Evolutionary conservation across 2,329 filamentous ascomycete species (phyloP), one percentile per base, ranked within the genome.

Genomic region (Epichloe scottii): DNA sequence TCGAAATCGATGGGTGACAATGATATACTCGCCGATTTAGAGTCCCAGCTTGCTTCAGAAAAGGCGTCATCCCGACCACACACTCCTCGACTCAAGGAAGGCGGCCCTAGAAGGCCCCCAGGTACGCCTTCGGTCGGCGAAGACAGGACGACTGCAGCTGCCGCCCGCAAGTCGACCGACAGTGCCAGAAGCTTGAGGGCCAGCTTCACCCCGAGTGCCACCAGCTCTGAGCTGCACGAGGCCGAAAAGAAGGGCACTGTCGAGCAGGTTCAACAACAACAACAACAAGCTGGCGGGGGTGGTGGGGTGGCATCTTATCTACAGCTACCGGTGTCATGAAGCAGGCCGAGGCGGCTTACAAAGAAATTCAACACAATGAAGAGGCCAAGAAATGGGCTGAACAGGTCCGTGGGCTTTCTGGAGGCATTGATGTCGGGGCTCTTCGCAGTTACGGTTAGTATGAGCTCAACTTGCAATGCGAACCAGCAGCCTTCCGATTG

Each of bases 381-480:
- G 93, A 98, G 67, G 93, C 91, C 48, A 90, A 91, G 72, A 87
- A 88, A 66, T 98, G 91, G 89, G 88, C 90, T 1, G 87, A 95
- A 49, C 91, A 97, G 66, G 86, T 97, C 51, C 84, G 84, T 62
- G 90, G 89, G 53, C 59, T 70, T 19, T 59, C 59, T 11, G 61
- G 60, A 26, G 55, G 55, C 47, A 60, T 70, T 39, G 95, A 95
- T 63, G 87, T 94, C 46, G 86, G 84, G 43, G 82, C 82, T 34
- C 72, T 97, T 41, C 80, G 79, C 58, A 66, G 53, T 49, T 70
- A 69, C 47, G 66, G 66, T 69, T 61, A 53, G 63, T 53, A 39
- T 19, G 39, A 21, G 30, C 7, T 23, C 14, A 23, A 14, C 11
- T 19, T 41, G 17, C 11, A 12, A 11, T 5, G 11, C 17, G 11